These are phyloP conservation scores for Sphaerobolus stellatus DNA, from an alignment of 1,284 basidiomycete species.

Conservation along the genomic window DNA sequence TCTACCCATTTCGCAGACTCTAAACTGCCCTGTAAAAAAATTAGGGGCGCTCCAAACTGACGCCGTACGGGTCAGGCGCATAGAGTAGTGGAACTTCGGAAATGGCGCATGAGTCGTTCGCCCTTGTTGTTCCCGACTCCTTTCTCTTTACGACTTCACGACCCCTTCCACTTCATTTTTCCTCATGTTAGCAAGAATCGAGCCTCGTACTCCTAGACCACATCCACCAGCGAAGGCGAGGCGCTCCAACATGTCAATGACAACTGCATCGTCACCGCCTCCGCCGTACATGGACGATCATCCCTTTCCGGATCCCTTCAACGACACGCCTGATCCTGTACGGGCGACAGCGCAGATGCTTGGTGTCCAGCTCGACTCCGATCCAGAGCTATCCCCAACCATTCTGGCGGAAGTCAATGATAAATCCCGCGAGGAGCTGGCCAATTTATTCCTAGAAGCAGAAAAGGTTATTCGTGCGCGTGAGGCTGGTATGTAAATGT, in stretches of 20 bases:
- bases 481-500: conserved; percentile 59
- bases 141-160: background rate
- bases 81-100: too few relatives aligned
- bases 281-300: conserved; percentile 6
- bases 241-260: background rate
- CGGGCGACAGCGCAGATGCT: conserved; percentile 11
- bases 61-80: too few relatives aligned
- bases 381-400: conserved; percentile 1
- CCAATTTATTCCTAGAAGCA: conserved; percentile 63
- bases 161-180: too few relatives aligned
- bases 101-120: too few relatives aligned
- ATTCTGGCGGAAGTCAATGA: conserved; percentile 40
- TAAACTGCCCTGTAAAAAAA: too few relatives aligned
- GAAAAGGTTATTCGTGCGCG: conserved; percentile 72
- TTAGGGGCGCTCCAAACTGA: too few relatives aligned
- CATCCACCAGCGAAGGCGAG: conserved; percentile 1
- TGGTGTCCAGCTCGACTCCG: conserved; percentile 10
- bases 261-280: background rate
- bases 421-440: conserved; percentile 69
- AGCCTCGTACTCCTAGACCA: conserved; percentile 2
- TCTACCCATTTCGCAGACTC: too few relatives aligned
- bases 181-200: background rate
- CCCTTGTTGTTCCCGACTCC: background rate
- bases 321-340: conserved; percentile 8
- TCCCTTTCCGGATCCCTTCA: background rate